phyloP scores from a whole-genome alignment of 2,329 filamentous ascomycete genomes.

The Apiospora arundinis region DNA sequence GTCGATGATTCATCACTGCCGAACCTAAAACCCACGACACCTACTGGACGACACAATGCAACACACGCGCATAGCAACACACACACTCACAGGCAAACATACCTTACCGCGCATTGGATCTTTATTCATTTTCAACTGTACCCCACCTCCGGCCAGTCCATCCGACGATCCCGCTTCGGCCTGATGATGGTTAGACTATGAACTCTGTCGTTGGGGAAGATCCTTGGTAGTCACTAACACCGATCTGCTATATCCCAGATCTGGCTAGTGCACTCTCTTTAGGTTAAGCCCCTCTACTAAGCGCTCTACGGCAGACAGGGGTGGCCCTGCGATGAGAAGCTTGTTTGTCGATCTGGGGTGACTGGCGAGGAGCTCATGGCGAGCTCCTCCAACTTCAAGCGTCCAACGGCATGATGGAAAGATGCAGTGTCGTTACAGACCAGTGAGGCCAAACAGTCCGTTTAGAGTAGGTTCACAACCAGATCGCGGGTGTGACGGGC shows the following conservation, averaged over 20 bases:
- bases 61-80: neutral
- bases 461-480: neutral
- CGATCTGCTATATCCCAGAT: neutral
- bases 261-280: neutral
- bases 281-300: neutral
- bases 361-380: neutral
- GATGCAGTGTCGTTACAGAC: neutral
- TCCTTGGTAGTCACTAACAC: neutral
- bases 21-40: conserved; percentile 12
- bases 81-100: neutral
- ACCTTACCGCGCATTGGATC: neutral
- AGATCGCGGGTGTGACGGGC: neutral
- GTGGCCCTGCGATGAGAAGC: conserved; percentile 12
- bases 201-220: conserved; percentile 3
- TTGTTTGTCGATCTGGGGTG: conserved; percentile 21
- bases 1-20: conserved; percentile 24
- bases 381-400: conserved; percentile 1
- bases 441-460: too few species aligned
- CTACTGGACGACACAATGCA: neutral
- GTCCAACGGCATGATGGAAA: neutral
- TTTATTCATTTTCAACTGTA: neutral
- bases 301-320: neutral
- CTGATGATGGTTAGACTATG: neutral
- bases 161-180: conserved; percentile 1
- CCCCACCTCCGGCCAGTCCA: neutral